Percentiles rank a stretch among this genome's conserved stretches.
Conservation (phyloP, 495 filamentous ascomycete genomes). For the Hypoxylon subgilvum region DNA sequence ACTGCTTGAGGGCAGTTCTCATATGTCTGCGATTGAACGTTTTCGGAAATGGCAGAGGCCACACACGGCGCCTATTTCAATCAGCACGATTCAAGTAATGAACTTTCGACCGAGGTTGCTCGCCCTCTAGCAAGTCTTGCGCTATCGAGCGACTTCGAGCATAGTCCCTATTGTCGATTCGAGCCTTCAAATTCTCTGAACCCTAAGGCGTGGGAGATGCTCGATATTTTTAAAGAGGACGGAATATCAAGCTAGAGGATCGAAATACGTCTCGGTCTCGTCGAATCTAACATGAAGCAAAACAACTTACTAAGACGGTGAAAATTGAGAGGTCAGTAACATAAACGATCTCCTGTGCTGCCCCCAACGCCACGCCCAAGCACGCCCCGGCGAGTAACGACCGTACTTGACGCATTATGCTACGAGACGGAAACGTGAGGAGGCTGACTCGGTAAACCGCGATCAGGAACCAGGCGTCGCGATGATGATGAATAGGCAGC, state of each 20-base stretch:
- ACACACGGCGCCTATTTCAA: slow-evolving; percentile 54
- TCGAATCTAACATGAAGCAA: too few relatives aligned
- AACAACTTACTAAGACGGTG: slow-evolving; percentile 46
- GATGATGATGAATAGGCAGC: not conserved
- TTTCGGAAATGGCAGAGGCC: slow-evolving; percentile 46
- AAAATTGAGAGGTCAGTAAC: slow-evolving; percentile 53
- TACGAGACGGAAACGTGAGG: not conserved
- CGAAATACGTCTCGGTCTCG: too few relatives aligned
- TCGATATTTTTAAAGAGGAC: too few relatives aligned
- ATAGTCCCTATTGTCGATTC: too few relatives aligned
- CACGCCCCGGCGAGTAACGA: slow-evolving; percentile 20
- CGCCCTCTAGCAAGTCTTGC: not conserved
- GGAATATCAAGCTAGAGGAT: too few relatives aligned
- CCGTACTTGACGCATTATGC: slow-evolving; percentile 16
- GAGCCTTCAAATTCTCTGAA: too few relatives aligned
- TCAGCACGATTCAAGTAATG: slow-evolving; percentile 8
- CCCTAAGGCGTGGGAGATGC: too few relatives aligned
- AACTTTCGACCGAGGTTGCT: not conserved
- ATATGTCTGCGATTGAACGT: slow-evolving; percentile 49
- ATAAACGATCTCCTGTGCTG: slow-evolving; percentile 45
- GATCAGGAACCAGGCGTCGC: not conserved
- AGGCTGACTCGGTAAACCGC: not conserved
- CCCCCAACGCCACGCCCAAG: slow-evolving; percentile 16
- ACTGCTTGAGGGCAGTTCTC: slow-evolving; percentile 48
- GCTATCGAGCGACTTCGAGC: too few relatives aligned